Evolutionary conservation across 805 yeast genomes (phyloP).

Genomic region (Candida adriatica): DNA sequence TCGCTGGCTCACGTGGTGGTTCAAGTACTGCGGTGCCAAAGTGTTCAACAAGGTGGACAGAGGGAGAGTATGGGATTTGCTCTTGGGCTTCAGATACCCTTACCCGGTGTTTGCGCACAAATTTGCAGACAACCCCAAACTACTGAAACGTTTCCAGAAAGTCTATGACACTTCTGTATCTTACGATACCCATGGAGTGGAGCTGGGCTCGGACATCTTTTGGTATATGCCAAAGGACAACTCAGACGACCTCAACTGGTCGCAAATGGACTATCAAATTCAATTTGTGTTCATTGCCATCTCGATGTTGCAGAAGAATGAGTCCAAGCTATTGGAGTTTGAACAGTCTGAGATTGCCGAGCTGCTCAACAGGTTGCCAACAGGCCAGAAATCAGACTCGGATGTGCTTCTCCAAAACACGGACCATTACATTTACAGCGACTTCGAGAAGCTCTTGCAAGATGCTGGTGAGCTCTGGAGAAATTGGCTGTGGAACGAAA

Average conservation of each 20-base stretch:
- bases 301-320: constrained; percentile 75
- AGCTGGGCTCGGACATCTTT: constrained; percentile 11
- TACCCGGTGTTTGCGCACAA: constrained; percentile 18
- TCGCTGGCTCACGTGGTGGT: constrained; percentile 94
- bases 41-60: constrained; percentile 76
- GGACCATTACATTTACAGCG: constrained; percentile 41
- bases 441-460: constrained; percentile 63
- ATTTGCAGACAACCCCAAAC: constrained; percentile 12
- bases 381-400: constrained; percentile 4
- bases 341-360: constrained; percentile 89
- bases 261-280: constrained; percentile 65
- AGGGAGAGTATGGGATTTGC: constrained; percentile 84
- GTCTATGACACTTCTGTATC: constrained; percentile 11
- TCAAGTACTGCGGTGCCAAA: constrained; percentile 83
- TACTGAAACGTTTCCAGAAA: constrained; percentile 17
- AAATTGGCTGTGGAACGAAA: constrained; percentile 64
- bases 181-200: constrained; percentile 2
- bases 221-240: constrained; percentile 18
- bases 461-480: constrained; percentile 90
- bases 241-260: constrained; percentile 37
- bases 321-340: constrained; percentile 70
- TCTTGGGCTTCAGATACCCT: constrained; percentile 67
- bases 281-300: constrained; percentile 70
- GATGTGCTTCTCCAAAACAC: constrained; percentile 23
- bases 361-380: constrained; percentile 48